Conservation (phyloP, 2,329 filamentous ascomycete genomes). For the Aaosphaeria arxii region DNA sequence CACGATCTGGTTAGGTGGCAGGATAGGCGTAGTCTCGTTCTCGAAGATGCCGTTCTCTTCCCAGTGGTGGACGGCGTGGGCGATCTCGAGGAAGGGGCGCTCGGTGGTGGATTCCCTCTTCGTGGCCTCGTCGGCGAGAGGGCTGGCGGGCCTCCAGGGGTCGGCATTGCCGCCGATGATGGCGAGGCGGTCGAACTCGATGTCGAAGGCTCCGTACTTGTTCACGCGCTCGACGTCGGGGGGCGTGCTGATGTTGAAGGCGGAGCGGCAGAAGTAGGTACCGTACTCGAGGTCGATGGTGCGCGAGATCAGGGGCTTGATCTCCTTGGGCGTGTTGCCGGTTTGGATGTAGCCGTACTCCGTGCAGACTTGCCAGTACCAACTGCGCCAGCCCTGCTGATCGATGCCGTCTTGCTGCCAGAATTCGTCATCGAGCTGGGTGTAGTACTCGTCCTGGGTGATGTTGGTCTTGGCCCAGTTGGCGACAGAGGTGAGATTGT, state of each 20-base stretch:
- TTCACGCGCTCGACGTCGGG: constrained; percentile 68
- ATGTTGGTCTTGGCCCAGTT: constrained; percentile 32
- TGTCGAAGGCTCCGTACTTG: constrained; percentile 70
- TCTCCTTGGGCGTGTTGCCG: constrained; percentile 63
- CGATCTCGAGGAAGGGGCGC: constrained; percentile 72
- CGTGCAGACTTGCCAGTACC: constrained; percentile 55
- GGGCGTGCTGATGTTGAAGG: constrained; percentile 66
- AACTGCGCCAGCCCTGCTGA: constrained; percentile 47
- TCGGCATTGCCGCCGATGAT: constrained; percentile 75
- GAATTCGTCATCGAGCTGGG: constrained; percentile 45
- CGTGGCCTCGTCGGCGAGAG: constrained; percentile 62
- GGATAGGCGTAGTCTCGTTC: constrained; percentile 56
- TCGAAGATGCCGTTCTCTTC: constrained; percentile 67
- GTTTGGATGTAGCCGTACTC: constrained; percentile 76
- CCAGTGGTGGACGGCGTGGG: constrained; percentile 78
- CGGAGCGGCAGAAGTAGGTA: constrained; percentile 60
- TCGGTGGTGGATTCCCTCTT: constrained; percentile 57
- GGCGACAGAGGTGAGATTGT: constrained; percentile 44
- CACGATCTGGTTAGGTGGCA: constrained; percentile 59
- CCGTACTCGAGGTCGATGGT: constrained; percentile 63
- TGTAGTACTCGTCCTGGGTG: constrained; percentile 53
- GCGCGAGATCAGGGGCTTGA: constrained; percentile 70
- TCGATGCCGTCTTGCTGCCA: constrained; percentile 45
- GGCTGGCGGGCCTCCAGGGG: constrained; percentile 74
- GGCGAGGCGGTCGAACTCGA: constrained; percentile 73